Evolutionary conservation across 2,329 filamentous ascomycete genomes (phyloP).

Genomic region (Purpureocillium takamizusanense): DNA sequence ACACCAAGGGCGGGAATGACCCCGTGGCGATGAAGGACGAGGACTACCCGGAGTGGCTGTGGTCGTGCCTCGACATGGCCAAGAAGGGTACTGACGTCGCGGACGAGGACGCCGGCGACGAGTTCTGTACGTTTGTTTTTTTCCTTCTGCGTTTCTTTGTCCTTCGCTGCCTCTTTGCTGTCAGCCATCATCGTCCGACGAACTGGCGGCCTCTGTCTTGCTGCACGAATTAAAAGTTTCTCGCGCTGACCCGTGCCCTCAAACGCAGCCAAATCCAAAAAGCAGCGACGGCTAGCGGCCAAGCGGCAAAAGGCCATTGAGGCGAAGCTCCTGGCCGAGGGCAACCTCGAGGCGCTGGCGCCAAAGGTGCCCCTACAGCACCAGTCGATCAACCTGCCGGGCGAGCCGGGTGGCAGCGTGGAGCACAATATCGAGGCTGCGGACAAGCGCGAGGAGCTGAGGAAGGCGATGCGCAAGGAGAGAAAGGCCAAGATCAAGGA

Average conservation of each 20-base stretch:
- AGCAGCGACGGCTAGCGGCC: conserved; percentile 63
- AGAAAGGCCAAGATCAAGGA: conserved; percentile 74
- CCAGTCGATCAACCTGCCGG: conserved; percentile 67
- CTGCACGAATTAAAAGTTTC: too few relatives aligned
- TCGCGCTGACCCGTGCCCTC: too few relatives aligned
- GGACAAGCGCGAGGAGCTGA: conserved; percentile 51
- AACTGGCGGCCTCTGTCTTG: too few relatives aligned
- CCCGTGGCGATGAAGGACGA: conserved; percentile 65
- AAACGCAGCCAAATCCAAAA: conserved; percentile 70
- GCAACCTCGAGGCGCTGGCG: conserved; percentile 55
- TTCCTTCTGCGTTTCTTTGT: too few relatives aligned
- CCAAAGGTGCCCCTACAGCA: conserved; percentile 68
- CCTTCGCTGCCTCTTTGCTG: too few relatives aligned
- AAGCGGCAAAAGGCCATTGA: conserved; percentile 51
- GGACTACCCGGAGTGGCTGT: conserved; percentile 75
- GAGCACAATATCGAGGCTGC: conserved; percentile 38
- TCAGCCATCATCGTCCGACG: too few relatives aligned
- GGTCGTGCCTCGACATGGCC: conserved; percentile 58
- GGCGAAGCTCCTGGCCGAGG: conserved; percentile 51
- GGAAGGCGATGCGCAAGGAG: conserved; percentile 64
- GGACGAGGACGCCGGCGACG: conserved; percentile 54
- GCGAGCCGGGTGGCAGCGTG: conserved; percentile 30
- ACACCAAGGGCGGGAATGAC: conserved; percentile 62
- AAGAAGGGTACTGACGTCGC: conserved; percentile 41
- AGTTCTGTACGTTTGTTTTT: conserved; percentile 59